These are phyloP conservation scores for Batkoa obscura DNA, from an alignment of 371 early-diverging fungal species.

Conservation along the genomic window DNA sequence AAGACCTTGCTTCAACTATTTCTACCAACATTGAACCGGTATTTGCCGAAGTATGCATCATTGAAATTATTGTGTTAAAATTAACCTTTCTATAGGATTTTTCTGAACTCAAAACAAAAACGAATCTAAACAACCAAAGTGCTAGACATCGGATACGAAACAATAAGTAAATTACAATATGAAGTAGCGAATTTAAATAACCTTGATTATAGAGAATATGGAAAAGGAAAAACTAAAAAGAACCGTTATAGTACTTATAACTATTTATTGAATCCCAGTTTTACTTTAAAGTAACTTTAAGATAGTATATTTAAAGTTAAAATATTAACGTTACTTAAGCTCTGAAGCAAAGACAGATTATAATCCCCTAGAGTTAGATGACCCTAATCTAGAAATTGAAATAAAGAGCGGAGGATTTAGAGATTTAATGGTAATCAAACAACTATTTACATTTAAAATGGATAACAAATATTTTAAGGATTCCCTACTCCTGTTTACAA, in stretches of 20 bases:
- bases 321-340: not conserved
- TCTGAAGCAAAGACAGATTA: slow-evolving; percentile 10
- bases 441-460: not conserved
- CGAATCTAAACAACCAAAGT: not conserved
- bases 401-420: slow-evolving; percentile 17
- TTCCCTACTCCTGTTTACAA: not conserved
- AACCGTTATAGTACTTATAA: not conserved
- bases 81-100: not conserved
- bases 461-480: not conserved
- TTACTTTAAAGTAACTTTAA: not conserved
- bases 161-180: not conserved
- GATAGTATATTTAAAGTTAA: not conserved
- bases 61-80: too few relatives aligned
- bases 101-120: not conserved
- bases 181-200: not conserved
- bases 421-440: slow-evolving; percentile 9
- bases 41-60: not conserved
- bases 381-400: slow-evolving; percentile 18
- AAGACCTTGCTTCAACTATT: not conserved
- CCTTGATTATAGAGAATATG: not conserved
- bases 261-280: not conserved
- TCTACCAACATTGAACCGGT: not conserved
- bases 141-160: not conserved
- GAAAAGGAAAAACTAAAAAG: not conserved
- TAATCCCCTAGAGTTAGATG: slow-evolving; percentile 22